Evolutionary conservation across 805 yeast genomes (phyloP).

Genomic region (Metschnikowia continentalis): DNA sequence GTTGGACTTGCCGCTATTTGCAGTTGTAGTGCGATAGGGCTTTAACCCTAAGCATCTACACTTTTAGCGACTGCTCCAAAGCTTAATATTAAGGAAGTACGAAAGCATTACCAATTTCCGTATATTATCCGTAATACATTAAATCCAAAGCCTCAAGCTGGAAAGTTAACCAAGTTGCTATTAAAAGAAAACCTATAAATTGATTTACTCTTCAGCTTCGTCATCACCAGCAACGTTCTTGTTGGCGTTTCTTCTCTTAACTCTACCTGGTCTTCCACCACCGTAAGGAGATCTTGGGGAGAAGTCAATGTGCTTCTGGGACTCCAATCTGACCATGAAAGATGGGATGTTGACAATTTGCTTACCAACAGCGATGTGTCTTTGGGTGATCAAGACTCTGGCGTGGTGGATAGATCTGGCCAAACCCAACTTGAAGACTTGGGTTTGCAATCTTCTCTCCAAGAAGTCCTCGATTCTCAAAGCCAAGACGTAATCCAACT

Average conservation of each 20-base stretch:
- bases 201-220: conserved; percentile 62
- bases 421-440: conserved; percentile 98
- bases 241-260: conserved; percentile 84
- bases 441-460: conserved; percentile 99
- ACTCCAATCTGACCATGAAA: conserved; percentile 99
- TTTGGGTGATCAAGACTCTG: conserved; percentile 96
- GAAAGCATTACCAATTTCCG: not conserved
- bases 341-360: conserved; percentile 98
- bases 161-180: conserved; percentile 18
- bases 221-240: conserved; percentile 53
- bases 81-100: not conserved
- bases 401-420: conserved; percentile 99
- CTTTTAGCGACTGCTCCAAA: not conserved
- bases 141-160: conserved; percentile 2
- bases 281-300: conserved; percentile 99
- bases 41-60: conserved; percentile 5
- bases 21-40: conserved; percentile 5
- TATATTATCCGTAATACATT: conserved; percentile 2
- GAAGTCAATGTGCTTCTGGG: conserved; percentile 99
- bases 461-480: conserved; percentile 97
- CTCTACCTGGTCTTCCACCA: conserved; percentile 99
- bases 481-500: conserved; percentile 99
- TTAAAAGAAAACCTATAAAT: conserved; percentile 13
- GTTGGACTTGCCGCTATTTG: not conserved
- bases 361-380: conserved; percentile 99